Conservation (phyloP, 2,329 filamentous ascomycete genomes). For the Diaporthe sp. region DNA sequence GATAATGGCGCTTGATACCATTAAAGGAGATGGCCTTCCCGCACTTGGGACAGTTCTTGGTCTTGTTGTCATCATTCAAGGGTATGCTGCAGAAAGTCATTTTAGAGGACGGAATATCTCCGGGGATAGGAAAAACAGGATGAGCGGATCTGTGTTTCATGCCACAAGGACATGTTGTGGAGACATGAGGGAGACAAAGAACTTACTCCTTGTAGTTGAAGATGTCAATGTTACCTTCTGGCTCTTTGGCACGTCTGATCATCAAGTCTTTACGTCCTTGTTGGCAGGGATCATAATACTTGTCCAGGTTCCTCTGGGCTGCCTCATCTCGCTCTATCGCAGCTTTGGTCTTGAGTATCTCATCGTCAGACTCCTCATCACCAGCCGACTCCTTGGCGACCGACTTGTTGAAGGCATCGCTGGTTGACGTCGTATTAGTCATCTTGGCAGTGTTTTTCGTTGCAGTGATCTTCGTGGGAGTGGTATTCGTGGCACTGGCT, state of each 20-base stretch:
- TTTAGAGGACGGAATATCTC: neutral
- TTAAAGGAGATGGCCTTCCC: neutral
- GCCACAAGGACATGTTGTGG: neutral
- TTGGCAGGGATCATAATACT: neutral
- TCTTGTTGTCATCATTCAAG: neutral
- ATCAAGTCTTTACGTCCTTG: neutral
- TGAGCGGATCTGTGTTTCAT: too few species aligned
- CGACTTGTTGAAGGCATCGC: neutral
- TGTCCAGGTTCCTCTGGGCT: neutral
- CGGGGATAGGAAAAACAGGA: too few species aligned
- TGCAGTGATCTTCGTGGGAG: neutral
- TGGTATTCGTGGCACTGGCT: neutral
- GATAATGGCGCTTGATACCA: neutral
- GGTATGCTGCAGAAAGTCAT: neutral
- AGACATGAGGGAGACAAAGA: neutral
- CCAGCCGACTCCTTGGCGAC: neutral
- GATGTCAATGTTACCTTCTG: too few species aligned
- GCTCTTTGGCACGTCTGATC: neutral
- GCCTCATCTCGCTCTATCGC: neutral
- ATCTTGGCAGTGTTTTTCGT: neutral
- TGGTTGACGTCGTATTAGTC: neutral
- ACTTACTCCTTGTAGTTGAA: neutral
- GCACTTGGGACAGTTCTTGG: neutral
- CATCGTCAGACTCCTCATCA: neutral
- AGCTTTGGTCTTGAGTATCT: neutral